Conservation (phyloP, 2,329 filamentous ascomycete genomes). For the Periglandula ipomoeae region DNA sequence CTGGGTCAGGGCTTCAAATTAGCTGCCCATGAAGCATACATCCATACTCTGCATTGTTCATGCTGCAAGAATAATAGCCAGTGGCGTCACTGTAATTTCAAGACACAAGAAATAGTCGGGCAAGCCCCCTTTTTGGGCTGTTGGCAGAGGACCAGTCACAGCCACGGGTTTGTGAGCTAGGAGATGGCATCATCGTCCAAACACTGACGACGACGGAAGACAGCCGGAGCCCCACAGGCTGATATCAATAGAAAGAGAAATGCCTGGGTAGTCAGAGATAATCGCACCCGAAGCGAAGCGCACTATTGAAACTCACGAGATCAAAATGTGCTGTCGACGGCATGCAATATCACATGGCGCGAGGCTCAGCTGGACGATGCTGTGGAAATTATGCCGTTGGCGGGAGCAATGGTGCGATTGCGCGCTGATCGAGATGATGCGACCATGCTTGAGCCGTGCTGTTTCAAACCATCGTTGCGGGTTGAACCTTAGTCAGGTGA, state of each 20-base stretch:
- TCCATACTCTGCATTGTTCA: no score
- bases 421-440: not conserved
- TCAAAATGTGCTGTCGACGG: not conserved
- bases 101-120: not conserved
- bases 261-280: not conserved
- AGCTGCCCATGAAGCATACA: no score
- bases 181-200: constrained; percentile 4
- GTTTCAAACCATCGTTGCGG: not conserved
- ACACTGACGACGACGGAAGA: not conserved
- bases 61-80: no score
- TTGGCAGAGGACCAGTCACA: not conserved
- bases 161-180: not conserved
- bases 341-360: not conserved
- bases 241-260: no score
- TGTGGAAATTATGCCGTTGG: not conserved
- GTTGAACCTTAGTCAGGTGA: not conserved
- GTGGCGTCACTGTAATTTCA: no score
- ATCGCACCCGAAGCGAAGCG: not conserved
- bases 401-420: not conserved
- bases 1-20: no score
- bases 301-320: not conserved
- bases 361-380: not conserved
- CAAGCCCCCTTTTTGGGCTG: not conserved
- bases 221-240: not conserved
- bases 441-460: no score